Conservation (phyloP, 2,329 filamentous ascomycete species). For the Aspergillus sp. region DNA sequence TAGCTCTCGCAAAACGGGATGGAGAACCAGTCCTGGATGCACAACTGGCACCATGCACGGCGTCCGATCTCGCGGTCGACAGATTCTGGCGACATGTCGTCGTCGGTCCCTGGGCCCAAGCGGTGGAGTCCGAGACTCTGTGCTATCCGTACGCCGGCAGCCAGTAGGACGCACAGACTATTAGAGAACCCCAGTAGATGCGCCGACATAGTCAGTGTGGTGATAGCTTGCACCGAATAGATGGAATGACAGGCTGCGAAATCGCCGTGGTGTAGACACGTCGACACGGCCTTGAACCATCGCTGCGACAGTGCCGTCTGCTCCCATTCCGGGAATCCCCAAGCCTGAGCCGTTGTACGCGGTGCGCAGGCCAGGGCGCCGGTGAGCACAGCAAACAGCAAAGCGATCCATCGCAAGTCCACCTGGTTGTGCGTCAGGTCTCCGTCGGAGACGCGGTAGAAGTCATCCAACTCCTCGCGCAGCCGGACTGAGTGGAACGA, state of each 20-base stretch:
- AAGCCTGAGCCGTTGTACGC: slow-evolving; percentile 30
- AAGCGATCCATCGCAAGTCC: slow-evolving; percentile 46
- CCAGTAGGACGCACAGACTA: slow-evolving; percentile 46
- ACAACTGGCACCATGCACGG: slow-evolving; percentile 39
- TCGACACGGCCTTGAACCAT: slow-evolving; percentile 47
- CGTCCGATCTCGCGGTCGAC: slow-evolving; percentile 35
- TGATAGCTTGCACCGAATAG: slow-evolving; percentile 47
- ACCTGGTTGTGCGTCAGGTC: slow-evolving; percentile 30
- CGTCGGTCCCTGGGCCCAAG: slow-evolving; percentile 20
- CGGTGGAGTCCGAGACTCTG: slow-evolving; percentile 48
- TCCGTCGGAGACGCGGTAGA: slow-evolving; percentile 24
- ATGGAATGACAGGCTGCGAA: slow-evolving; percentile 45
- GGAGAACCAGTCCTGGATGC: slow-evolving; percentile 44
- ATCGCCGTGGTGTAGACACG: slow-evolving; percentile 46
- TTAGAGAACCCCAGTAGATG: slow-evolving; percentile 50
- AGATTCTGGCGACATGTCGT: slow-evolving; percentile 19
- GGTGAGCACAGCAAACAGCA: slow-evolving; percentile 46
- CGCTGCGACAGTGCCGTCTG: slow-evolving; percentile 40
- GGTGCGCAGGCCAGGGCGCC: slow-evolving; percentile 44
- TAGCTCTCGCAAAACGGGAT: slow-evolving; percentile 41
- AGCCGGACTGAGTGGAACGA: slow-evolving; percentile 40
- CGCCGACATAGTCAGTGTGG: slow-evolving; percentile 48
- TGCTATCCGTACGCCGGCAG: slow-evolving; percentile 46
- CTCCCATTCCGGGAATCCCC: slow-evolving; percentile 46
- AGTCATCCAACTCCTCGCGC: slow-evolving; percentile 32